A percentile compares a stretch with the other conserved stretches of the same genome.
phyloP scores from a whole-genome alignment of 2,329 filamentous ascomycete species.

The Penicillium sp. region DNA sequence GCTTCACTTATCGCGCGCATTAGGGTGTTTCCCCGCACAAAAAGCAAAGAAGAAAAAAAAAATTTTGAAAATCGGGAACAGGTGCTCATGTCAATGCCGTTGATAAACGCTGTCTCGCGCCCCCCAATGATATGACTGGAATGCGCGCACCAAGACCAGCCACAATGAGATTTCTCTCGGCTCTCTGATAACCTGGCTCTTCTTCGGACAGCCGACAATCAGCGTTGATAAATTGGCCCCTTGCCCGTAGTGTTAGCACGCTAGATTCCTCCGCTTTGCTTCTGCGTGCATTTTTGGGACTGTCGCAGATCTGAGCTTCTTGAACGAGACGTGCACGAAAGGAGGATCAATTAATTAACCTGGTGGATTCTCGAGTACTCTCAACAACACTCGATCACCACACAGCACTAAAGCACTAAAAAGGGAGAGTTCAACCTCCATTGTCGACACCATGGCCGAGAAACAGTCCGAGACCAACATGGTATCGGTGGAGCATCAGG shows the following conservation, averaged over 20 bases:
- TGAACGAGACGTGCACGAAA: neutral
- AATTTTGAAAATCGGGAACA: neutral
- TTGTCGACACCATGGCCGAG: conserved; percentile 11
- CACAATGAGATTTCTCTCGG: conserved; percentile 9
- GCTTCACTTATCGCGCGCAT: conserved; percentile 15
- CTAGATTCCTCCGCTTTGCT: neutral
- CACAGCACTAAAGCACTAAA: neutral
- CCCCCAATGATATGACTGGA: conserved; percentile 11
- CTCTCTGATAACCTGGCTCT: conserved; percentile 11
- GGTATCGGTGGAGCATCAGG: neutral
- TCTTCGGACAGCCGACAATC: neutral
- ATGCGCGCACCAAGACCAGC: conserved; percentile 14
- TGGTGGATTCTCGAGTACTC: neutral
- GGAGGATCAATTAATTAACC: neutral
- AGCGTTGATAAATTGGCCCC: conserved; percentile 7
- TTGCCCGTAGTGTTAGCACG: neutral
- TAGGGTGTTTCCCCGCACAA: conserved; percentile 19
- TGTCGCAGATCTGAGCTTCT: neutral
- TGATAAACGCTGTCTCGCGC: conserved; percentile 14
- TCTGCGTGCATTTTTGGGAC: neutral
- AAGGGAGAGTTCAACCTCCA: neutral
- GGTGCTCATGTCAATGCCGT: neutral
- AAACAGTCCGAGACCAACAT: conserved; percentile 4
- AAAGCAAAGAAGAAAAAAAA: neutral
- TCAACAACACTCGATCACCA: conserved; percentile 1